Base-by-base conservation (phyloP, 2,329 filamentous ascomycete genomes). In the Curvularia sp. region DNA sequence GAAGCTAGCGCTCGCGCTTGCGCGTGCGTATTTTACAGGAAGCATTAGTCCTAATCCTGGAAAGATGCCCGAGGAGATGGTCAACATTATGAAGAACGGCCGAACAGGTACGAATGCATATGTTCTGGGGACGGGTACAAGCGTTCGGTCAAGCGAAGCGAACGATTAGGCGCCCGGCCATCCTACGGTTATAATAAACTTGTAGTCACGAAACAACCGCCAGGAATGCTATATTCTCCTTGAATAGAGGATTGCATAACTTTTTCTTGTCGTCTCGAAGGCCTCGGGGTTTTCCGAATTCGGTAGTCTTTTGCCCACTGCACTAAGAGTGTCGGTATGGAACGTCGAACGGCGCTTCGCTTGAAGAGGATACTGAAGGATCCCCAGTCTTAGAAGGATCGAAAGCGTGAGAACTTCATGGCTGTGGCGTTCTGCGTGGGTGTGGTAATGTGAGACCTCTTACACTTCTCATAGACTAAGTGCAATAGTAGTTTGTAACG, bases 81-180 rank as follows among this genome's bases (percentile, higher is more conserved):
- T 44, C 60, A 55, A 48, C 58, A 3, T 7, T n/a, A 33, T 31
- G 18, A 10, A 58, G 63, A 66, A 59, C 61, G 60, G 64, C 66
- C 54, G 50, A 63, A 67, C 63, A 52, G 58, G 60, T 53, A 48
- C 35, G 51, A 53, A 53, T 54, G 61, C 54, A 28, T 64, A 48
- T 56, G 65, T 67, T 71, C 63, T 67, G 61, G 66, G 54, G 56
- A 57, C 64, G 67, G 70, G 47, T 73, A 72, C 71, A 66, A 38
- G 49, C 57, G 13, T 59, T 50, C 41, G 31, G 39, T 42, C 44
- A 55, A 44, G 33, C 55, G 60, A 68, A 70, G 60, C 62, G 68
- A 68, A 41, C 64, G 64, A 70, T 54, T 72, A 30, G 54, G 42
- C 61, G 54, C 18, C 44, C 31, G 24, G 35, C 49, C 51, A 54